Evolutionary conservation across 108 stramenopile genomes (phyloP).

Genomic region (Fragilariopsis cylindrus): DNA sequence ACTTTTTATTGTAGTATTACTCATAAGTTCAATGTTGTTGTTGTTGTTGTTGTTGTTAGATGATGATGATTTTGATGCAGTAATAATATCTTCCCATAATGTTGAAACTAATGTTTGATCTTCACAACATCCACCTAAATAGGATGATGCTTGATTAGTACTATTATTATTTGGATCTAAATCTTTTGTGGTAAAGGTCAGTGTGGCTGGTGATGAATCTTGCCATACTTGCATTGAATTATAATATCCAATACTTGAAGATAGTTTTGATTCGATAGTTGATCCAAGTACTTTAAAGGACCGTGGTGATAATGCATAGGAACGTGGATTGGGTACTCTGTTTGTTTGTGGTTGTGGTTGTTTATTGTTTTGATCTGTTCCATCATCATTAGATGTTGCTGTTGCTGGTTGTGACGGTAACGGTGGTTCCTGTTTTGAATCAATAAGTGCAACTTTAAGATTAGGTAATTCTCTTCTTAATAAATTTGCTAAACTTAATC

Average conservation of each 20-base stretch:
- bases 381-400: not conserved
- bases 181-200: conserved; percentile 70
- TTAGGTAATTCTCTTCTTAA: conserved; percentile 41
- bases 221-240: conserved; percentile 91
- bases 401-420: conserved; percentile 3
- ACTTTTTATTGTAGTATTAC: too few species aligned
- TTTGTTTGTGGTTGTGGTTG: conserved; percentile 4
- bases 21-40: conserved; percentile 18
- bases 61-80: too few species aligned
- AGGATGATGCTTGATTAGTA: conserved; percentile 22
- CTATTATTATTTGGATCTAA: conserved; percentile 26
- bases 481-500: conserved; percentile 61
- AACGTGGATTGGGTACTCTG: conserved; percentile 68
- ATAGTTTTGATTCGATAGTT: conserved; percentile 33
- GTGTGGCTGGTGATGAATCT: conserved; percentile 65
- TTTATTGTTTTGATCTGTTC: not conserved
- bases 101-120: conserved; percentile 59
- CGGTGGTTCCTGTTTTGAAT: conserved; percentile 46
- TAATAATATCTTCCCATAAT: conserved; percentile 58
- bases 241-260: conserved; percentile 49
- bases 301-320: conserved; percentile 80
- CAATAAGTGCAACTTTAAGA: conserved; percentile 37
- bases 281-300: conserved; percentile 61
- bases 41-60: too few species aligned
- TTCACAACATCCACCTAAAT: conserved; percentile 77